Conservation (phyloP, 2,329 filamentous ascomycete genomes). For the Capronia americana region DNA sequence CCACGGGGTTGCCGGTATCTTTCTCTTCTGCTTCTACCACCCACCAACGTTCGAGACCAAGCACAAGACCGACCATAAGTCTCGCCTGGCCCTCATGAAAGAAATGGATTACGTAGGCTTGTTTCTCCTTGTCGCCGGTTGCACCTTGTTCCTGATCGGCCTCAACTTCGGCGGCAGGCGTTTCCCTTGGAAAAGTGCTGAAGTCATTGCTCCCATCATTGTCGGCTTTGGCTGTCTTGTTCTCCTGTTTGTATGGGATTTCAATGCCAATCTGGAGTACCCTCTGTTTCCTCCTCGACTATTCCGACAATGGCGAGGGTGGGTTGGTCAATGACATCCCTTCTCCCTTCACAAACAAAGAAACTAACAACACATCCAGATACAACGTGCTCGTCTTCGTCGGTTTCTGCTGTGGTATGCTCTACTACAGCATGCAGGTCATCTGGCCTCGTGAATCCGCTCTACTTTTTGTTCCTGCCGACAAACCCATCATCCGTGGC, state of each 20-base stretch:
- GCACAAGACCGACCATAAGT: slow-evolving; percentile 42
- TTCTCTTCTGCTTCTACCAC: slow-evolving; percentile 52
- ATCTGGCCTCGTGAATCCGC: slow-evolving; percentile 50
- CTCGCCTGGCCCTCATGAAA: slow-evolving; percentile 46
- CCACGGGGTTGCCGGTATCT: slow-evolving; percentile 23
- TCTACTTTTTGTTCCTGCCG: slow-evolving; percentile 26
- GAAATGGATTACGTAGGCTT: slow-evolving; percentile 57
- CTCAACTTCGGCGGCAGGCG: slow-evolving; percentile 51
- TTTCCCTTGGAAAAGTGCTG: slow-evolving; percentile 51
- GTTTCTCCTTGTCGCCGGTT: slow-evolving; percentile 50
- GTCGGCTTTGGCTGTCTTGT: slow-evolving; percentile 47
- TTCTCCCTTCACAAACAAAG: too few relatives aligned
- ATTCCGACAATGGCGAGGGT: slow-evolving; percentile 47
- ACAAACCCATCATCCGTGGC: slow-evolving; percentile 27
- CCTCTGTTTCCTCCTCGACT: slow-evolving; percentile 53
- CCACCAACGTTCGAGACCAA: slow-evolving; percentile 56
- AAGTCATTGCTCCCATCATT: slow-evolving; percentile 47
- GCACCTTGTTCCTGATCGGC: slow-evolving; percentile 53
- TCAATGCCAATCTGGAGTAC: slow-evolving; percentile 46
- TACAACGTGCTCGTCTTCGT: slow-evolving; percentile 43
- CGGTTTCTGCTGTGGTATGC: slow-evolving; percentile 52
- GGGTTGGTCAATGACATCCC: not conserved
- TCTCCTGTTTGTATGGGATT: slow-evolving; percentile 50
- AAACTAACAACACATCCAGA: slow-evolving; percentile 42
- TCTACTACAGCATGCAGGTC: slow-evolving; percentile 55